Evolutionary conservation across 2,329 filamentous ascomycete species (phyloP).

Genomic region (Diaporthe longicolla): DNA sequence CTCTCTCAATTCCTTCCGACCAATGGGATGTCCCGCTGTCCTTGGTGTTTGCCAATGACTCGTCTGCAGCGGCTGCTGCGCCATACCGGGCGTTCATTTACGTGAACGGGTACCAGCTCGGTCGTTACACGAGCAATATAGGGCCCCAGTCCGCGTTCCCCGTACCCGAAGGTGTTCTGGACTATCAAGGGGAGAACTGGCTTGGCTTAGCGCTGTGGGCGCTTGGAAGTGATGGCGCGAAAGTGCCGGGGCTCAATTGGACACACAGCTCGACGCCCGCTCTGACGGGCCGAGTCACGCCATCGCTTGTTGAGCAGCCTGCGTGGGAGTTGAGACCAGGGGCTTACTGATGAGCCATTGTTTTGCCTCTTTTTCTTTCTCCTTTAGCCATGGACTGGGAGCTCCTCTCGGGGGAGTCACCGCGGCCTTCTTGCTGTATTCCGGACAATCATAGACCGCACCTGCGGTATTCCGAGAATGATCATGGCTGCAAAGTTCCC

Average conservation of each 20-base stretch:
- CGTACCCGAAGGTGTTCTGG: conserved; percentile 76
- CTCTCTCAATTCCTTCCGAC: conserved; percentile 64
- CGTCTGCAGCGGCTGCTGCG: conserved; percentile 40
- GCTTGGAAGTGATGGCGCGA: conserved; percentile 67
- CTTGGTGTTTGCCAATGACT: conserved; percentile 65
- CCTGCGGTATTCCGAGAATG: too few relatives aligned
- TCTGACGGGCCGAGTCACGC: conserved; percentile 39
- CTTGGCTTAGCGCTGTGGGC: conserved; percentile 77
- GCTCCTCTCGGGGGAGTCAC: too few relatives aligned
- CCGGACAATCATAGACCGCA: too few relatives aligned
- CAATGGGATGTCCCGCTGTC: conserved; percentile 70
- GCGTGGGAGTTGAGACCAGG: conserved; percentile 59
- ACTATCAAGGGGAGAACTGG: conserved; percentile 77
- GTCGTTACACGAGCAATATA: conserved; percentile 69
- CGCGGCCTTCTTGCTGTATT: background rate
- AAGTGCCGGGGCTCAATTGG: conserved; percentile 61
- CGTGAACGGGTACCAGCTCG: conserved; percentile 80
- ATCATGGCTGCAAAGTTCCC: too few relatives aligned
- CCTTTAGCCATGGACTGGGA: too few relatives aligned
- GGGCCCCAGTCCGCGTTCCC: conserved; percentile 78
- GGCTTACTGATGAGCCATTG: conserved; percentile 56
- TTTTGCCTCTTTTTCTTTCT: background rate
- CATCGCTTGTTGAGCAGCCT: conserved; percentile 55
- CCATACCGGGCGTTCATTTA: conserved; percentile 73
- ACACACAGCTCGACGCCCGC: conserved; percentile 52